Base-by-base conservation (phyloP, 306 rosid genomes). In the Castanea mollissima region DNA sequence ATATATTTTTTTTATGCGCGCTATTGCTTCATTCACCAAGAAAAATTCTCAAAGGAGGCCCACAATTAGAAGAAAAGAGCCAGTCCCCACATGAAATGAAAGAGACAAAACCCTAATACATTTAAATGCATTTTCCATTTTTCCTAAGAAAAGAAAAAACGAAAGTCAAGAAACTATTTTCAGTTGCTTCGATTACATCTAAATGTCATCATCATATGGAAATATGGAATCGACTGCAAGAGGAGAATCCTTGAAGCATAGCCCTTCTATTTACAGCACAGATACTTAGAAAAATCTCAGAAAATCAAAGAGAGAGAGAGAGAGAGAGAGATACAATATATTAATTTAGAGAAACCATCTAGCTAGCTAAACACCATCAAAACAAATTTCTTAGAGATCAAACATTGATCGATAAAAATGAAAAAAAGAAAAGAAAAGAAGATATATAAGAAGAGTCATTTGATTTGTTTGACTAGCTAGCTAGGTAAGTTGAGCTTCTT, bases 401-500 rank as follows among this genome's bases (percentile, higher is more conserved):
- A 64, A n/a, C 72, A 18, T 34, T 35, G 52, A 15, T 63, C 2
- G 46, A 41, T 8, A 41, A 41, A 41, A 41, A 41, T 0, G 12
- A 41, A 41, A 41, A 6, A 6, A 12, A 3, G 49, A 21, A 21
- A 25, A 25, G 25, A 8, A 73, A 63, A 65, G 11, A 5, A n/a
- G 32, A 58, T 29, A 16, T 0, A 5, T 31, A 46, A 52, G 35
- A 55, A 49, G 25, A 73, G 55, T 25, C 27, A 34, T 67, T 14
- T 51, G 11, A 9, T 76, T 62, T 68, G 12, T 64, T 31, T 67
- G 16, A 34, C 5, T 34, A 19, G 13, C 14, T 12, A 49, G 8
- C 80, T 74, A 83, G 62, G 76, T n/a, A 78, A 85, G 82, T 57
- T 88, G 97, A 80, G 85, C 60, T 65, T 84, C 84, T 79, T 79